These are phyloP conservation scores for Gaeumannomyces tritici DNA, from an alignment of 2,329 filamentous ascomycete species.

Conservation along the genomic window DNA sequence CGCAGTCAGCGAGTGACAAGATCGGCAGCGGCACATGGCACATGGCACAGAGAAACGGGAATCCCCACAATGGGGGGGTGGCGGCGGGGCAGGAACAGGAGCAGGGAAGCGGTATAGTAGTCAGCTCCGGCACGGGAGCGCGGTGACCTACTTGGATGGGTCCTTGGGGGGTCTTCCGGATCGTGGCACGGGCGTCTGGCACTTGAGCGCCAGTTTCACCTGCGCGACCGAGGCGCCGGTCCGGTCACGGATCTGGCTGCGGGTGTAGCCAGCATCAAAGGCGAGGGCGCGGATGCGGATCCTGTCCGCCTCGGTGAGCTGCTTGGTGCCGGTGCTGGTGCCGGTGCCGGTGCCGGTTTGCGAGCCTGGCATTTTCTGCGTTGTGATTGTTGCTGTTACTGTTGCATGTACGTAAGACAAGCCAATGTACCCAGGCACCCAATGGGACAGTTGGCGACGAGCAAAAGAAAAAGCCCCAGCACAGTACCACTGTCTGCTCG, in stretches of 20 bases:
- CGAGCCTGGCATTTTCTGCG: background rate
- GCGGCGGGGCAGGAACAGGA: no score
- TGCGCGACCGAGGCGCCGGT: slow-evolving; percentile 12
- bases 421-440: no score
- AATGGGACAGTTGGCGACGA: no score
- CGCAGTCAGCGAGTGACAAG: no score
- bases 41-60: no score
- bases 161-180: slow-evolving; percentile 7
- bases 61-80: no score
- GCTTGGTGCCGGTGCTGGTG: slow-evolving; percentile 13
- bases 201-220: slow-evolving; percentile 12
- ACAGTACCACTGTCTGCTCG: background rate
- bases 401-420: no score
- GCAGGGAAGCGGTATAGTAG: no score
- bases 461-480: background rate
- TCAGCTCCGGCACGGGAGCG: no score
- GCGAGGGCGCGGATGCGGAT: slow-evolving; percentile 10
- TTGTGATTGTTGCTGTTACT: no score
- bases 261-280: slow-evolving; percentile 10
- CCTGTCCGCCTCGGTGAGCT: slow-evolving; percentile 12
- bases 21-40: no score
- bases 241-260: slow-evolving; percentile 10
- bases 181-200: slow-evolving; percentile 10
- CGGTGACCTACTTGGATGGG: background rate
- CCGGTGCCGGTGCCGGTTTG: no score